phyloP scores from a whole-genome alignment of 768 basidiomycete species.

The Hemileccinum rubropunctum region DNA sequence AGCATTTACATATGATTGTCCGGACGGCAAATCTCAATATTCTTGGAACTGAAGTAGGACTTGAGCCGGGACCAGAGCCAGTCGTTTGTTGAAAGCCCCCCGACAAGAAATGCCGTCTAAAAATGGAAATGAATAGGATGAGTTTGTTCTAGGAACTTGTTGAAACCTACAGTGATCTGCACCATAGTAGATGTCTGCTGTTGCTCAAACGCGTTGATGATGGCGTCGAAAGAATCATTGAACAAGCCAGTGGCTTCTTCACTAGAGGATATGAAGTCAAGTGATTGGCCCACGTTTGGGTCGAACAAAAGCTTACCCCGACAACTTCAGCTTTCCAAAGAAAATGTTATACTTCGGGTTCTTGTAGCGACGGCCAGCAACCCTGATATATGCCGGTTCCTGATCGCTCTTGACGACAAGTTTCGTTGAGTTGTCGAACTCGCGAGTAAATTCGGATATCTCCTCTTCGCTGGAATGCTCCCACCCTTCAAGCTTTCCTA shows the following conservation, averaged over 20 bases:
- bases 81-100: constrained; percentile 6
- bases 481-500: constrained; percentile 5
- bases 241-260: constrained; percentile 12
- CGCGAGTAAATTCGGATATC: background rate
- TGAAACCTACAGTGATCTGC: constrained; percentile 2
- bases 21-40: constrained; percentile 4
- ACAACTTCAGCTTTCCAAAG: constrained; percentile 9
- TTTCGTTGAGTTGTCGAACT: constrained; percentile 4
- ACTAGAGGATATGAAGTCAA: background rate
- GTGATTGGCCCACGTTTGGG: background rate
- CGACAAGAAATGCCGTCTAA: constrained; percentile 14
- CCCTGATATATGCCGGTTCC: constrained; percentile 10
- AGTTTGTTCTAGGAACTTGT: background rate
- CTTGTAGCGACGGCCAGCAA: constrained; percentile 1
- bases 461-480: constrained; percentile 1
- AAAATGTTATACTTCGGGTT: background rate
- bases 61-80: constrained; percentile 10
- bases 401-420: constrained; percentile 3
- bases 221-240: constrained; percentile 3
- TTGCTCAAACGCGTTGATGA: constrained; percentile 11
- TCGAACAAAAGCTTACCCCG: constrained; percentile 8
- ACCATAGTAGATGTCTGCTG: constrained; percentile 1
- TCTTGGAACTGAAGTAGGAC: constrained; percentile 5
- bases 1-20: constrained; percentile 13
- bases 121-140: background rate